A percentile compares a stretch with the other conserved stretches of the same genome.
Conservation (phyloP, 495 filamentous ascomycete species). For the Penicillium silybi region DNA sequence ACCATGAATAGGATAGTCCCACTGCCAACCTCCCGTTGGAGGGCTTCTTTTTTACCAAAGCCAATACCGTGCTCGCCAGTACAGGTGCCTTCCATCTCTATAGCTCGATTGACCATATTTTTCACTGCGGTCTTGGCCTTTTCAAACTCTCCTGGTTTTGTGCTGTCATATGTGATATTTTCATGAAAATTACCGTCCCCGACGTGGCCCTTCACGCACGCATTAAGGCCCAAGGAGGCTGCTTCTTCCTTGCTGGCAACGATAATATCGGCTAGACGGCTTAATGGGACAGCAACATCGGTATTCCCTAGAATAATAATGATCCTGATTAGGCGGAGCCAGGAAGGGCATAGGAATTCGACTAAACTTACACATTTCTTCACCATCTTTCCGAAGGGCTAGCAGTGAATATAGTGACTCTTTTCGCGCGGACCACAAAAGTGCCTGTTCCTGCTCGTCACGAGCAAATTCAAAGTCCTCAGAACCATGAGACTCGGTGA, state of each 20-base stretch:
- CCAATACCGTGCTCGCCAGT: conserved; percentile 72
- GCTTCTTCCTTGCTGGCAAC: conserved; percentile 81
- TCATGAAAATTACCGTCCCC: conserved; percentile 90
- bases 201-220: conserved; percentile 74
- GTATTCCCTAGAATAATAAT: conserved; percentile 75
- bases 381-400: too few species aligned
- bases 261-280: conserved; percentile 75
- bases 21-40: too few species aligned
- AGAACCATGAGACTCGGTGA: too few species aligned
- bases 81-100: conserved; percentile 82
- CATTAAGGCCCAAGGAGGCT: conserved; percentile 73
- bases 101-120: conserved; percentile 74
- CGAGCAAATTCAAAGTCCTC: too few species aligned
- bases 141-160: conserved; percentile 55
- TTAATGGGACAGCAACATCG: conserved; percentile 84
- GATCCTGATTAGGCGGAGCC: too few species aligned
- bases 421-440: conserved; percentile 78
- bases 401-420: conserved; percentile 42
- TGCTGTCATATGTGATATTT: conserved; percentile 66
- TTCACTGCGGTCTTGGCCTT: conserved; percentile 68
- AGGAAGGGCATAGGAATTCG: too few species aligned
- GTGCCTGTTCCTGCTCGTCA: too few species aligned
- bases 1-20: too few species aligned
- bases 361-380: too few species aligned
- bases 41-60: conserved; percentile 81